Evolutionary conservation across 2,329 filamentous ascomycete species (phyloP).

Genomic region (Fusarium marasasianum): DNA sequence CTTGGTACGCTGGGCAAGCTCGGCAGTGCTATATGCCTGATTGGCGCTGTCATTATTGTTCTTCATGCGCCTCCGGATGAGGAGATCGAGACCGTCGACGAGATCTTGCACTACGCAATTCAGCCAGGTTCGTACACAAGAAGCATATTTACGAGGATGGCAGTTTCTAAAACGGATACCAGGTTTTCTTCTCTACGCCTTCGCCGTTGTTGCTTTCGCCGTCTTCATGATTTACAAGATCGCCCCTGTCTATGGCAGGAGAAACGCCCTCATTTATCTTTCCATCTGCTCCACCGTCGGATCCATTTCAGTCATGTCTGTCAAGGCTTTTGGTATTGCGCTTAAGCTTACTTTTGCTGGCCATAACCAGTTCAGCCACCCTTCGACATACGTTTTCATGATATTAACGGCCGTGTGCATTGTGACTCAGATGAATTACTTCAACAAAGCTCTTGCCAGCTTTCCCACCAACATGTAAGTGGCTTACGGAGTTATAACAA

Average conservation of each 20-base stretch:
- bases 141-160: neutral
- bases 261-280: conserved; percentile 94
- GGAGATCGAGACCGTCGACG: conserved; percentile 88
- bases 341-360: conserved; percentile 93
- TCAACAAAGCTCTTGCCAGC: conserved; percentile 97
- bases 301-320: conserved; percentile 97
- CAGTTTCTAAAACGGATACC: conserved; percentile 15
- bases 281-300: conserved; percentile 98
- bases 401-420: conserved; percentile 95
- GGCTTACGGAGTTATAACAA: too few species aligned
- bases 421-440: conserved; percentile 99
- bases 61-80: conserved; percentile 95
- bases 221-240: conserved; percentile 96
- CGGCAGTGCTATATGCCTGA: conserved; percentile 94
- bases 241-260: conserved; percentile 88
- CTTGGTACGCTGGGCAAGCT: conserved; percentile 92
- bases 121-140: conserved; percentile 74
- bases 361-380: conserved; percentile 93
- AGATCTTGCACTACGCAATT: conserved; percentile 90
- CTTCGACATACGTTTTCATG: conserved; percentile 96
- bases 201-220: conserved; percentile 83
- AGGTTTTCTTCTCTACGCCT: conserved; percentile 92
- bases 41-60: conserved; percentile 96
- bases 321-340: conserved; percentile 98
- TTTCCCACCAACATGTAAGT: conserved; percentile 97